phyloP scores from a whole-genome alignment of 768 basidiomycete genomes.

The Lentinula aciculospora region DNA sequence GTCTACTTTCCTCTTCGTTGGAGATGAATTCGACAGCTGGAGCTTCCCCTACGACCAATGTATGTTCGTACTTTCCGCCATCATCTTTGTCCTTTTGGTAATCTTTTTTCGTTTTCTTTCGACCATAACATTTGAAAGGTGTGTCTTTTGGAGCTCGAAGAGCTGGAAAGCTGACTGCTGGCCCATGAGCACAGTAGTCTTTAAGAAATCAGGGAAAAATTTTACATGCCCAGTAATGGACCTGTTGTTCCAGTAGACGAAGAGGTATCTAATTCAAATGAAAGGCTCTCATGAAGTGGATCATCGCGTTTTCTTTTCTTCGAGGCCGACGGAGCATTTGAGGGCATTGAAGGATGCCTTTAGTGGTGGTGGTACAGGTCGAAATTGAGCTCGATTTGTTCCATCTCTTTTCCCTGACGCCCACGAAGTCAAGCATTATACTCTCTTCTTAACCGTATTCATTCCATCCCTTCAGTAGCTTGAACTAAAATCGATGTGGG shows the following conservation, averaged over 20 bases:
- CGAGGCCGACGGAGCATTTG: background rate
- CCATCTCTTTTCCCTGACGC: background rate
- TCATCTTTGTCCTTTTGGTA: conserved; percentile 18
- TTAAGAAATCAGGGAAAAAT: background rate
- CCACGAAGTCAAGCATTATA: background rate
- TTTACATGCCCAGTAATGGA: conserved; percentile 42
- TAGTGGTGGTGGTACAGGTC: conserved; percentile 1
- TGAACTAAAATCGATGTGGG: background rate
- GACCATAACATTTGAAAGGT: conserved; percentile 55
- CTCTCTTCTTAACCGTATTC: background rate
- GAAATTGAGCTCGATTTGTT: background rate
- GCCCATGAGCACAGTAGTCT: background rate
- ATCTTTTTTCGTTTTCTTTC: conserved; percentile 32
- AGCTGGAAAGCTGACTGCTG: conserved; percentile 59
- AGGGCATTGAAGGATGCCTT: background rate
- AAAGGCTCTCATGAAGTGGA: conserved; percentile 24
- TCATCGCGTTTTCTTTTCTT: conserved; percentile 46
- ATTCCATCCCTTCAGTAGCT: background rate
- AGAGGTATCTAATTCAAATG: conserved; percentile 27
- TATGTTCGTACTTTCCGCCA: conserved; percentile 20
- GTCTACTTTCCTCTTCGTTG: conserved; percentile 45
- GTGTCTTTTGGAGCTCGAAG: conserved; percentile 52
- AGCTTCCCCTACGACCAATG: conserved; percentile 79
- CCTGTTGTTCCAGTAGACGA: conserved; percentile 31
- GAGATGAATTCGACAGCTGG: conserved; percentile 77